These are phyloP conservation scores for Cryptococcus deneoformans DNA, from an alignment of 1,284 basidiomycete species.

Conservation along the genomic window DNA sequence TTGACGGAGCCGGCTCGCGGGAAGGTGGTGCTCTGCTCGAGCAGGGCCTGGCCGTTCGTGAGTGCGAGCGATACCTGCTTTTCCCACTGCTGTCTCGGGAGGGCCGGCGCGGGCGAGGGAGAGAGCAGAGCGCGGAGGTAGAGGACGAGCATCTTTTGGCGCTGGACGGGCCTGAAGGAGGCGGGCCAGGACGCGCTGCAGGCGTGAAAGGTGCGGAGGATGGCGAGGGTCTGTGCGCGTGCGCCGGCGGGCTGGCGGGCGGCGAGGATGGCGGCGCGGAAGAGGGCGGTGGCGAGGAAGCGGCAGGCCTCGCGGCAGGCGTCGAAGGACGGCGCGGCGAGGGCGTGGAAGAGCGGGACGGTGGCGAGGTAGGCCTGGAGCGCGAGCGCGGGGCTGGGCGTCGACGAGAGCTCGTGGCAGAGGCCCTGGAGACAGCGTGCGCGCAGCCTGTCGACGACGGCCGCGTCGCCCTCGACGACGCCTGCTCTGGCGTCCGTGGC, in stretches of 20 bases:
- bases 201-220: constrained; percentile 63
- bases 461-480: constrained; percentile 45
- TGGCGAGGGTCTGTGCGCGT: constrained; percentile 52
- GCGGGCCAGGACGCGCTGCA: constrained; percentile 66
- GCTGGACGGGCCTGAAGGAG: constrained; percentile 67
- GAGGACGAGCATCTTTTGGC: constrained; percentile 64
- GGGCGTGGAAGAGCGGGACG: constrained; percentile 18
- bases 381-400: constrained; percentile 21
- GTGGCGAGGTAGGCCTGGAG: constrained; percentile 31
- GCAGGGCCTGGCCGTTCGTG: constrained; percentile 64
- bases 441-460: constrained; percentile 48
- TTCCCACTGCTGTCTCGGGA: too few species aligned
- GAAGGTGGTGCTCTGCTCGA: constrained; percentile 68
- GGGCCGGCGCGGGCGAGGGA: background rate
- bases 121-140: constrained; percentile 63
- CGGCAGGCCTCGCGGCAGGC: constrained; percentile 43
- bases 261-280: constrained; percentile 50
- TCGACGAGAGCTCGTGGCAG: constrained; percentile 24
- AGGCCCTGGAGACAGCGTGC: constrained; percentile 19
- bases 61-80: constrained; percentile 54
- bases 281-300: constrained; percentile 40
- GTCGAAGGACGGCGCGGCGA: constrained; percentile 22
- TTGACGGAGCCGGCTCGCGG: constrained; percentile 83
- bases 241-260: constrained; percentile 24
- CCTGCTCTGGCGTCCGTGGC: constrained; percentile 37